A percentile compares a stretch with the other conserved stretches of the same genome.
phyloP scores from a whole-genome alignment of 2,329 filamentous ascomycete species.

The Talaromyces amestolkiae region DNA sequence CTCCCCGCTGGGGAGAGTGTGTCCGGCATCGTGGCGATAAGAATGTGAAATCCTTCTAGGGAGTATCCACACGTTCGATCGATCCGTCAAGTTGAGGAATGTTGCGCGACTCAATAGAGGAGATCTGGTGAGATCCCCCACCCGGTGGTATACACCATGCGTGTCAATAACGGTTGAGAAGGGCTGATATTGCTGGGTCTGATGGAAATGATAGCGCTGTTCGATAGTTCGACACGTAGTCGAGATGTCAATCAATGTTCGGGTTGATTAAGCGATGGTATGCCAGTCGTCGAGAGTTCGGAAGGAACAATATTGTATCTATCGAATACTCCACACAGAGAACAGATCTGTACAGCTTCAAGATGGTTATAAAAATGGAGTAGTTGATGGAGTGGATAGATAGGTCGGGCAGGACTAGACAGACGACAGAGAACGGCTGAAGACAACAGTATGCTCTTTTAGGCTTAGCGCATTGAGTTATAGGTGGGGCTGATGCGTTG shows the following conservation, averaged over 20 bases:
- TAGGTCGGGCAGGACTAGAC: not conserved
- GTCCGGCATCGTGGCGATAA: constrained; percentile 31
- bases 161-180: constrained; percentile 21
- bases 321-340: not conserved
- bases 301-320: not conserved
- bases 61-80: constrained; percentile 17
- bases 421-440: not conserved
- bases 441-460: constrained; percentile 41
- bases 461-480: constrained; percentile 31
- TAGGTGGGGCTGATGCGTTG: constrained; percentile 34
- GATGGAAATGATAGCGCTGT: not conserved
- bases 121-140: constrained; percentile 47
- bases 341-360: not conserved
- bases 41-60: constrained; percentile 10
- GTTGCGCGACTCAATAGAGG: constrained; percentile 36
- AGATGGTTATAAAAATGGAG: not conserved
- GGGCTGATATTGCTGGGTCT: not conserved
- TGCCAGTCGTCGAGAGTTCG: not conserved
- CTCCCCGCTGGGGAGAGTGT: constrained; percentile 57
- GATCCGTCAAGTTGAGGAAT: constrained; percentile 37
- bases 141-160: constrained; percentile 45
- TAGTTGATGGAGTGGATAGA: not conserved
- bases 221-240: not conserved
- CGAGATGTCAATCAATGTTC: not conserved
- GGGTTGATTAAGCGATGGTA: not conserved